Base-by-base conservation (phyloP, 73 alveolate genomes). In the Symbiodinium pilosum region DNA sequence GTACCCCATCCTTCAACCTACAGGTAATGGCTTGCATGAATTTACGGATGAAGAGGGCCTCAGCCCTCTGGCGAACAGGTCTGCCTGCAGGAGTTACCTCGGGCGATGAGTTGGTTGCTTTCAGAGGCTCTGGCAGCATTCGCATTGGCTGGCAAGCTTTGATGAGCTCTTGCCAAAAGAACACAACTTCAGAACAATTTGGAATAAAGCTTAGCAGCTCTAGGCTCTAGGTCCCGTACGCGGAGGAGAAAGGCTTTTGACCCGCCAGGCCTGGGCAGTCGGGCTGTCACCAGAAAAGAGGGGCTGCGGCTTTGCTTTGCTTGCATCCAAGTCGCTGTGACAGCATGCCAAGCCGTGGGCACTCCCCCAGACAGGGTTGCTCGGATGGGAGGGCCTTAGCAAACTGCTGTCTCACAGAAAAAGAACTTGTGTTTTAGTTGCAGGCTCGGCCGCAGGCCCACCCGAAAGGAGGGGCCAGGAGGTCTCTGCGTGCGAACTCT, bases 341-440 rank as follows among this genome's bases (percentile, higher is more conserved):
- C 81, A 38, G 81, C 81, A 14, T 38, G 81, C 81, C 39, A 34
- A 4, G 20, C 39, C 81, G 38, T 38, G 6, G 38, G 81, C 81
- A 64, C 81, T 32, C 38, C 81, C 81, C 81, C 81, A n/a, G 81
- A 64, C 39, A 64, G 77, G 39, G 77, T 64, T 9, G 77, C 77
- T 64, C 77, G 77, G 77, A 64, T 64, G 9, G 77, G 38, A 24
- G 77, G 77, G 30, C 77, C 77, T 47, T 47, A 14, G 59, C 59
- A 47, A 9, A 47, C 21, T 14, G 6, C 59, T 47, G 59, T 6
- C 59, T 47, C 59, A 14, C 21, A 14, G 59, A 6, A 14, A 47
- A 9, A 9, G 6, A 14, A 14, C 59, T 14, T 14, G 21, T 47
- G 6, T 47, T 47, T 47, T 47, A 9, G 59, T 47, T 47, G 59